Evolutionary conservation across 805 yeast genomes (phyloP).

Genomic region (Clavispora asparagi): DNA sequence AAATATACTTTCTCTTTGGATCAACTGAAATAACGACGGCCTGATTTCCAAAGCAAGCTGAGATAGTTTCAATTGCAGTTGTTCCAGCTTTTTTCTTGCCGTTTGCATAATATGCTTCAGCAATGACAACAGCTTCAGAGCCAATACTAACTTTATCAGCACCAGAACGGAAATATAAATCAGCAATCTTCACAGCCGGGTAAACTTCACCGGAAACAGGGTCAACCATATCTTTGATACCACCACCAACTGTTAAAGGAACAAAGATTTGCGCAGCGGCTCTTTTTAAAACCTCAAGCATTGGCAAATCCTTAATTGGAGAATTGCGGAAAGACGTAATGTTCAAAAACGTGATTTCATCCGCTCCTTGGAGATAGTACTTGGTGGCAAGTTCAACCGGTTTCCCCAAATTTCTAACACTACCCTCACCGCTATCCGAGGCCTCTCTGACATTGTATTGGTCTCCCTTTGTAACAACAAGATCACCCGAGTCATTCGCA

Average conservation of each 20-base stretch:
- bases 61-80: slow-evolving; percentile 90
- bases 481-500: slow-evolving; percentile 87
- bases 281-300: slow-evolving; percentile 78
- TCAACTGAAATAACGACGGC: slow-evolving; percentile 99
- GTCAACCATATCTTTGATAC: slow-evolving; percentile 85
- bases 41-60: slow-evolving; percentile 88
- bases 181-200: slow-evolving; percentile 88
- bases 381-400: slow-evolving; percentile 92
- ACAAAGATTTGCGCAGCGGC: slow-evolving; percentile 92
- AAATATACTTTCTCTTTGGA: slow-evolving; percentile 83
- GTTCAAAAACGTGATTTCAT: slow-evolving; percentile 90
- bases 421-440: slow-evolving; percentile 36
- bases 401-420: slow-evolving; percentile 90
- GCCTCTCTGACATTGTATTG: slow-evolving; percentile 93
- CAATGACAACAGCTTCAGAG: slow-evolving; percentile 92
- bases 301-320: slow-evolving; percentile 89
- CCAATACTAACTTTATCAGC: slow-evolving; percentile 98
- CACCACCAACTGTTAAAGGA: slow-evolving; percentile 98
- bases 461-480: slow-evolving; percentile 98
- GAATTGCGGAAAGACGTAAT: slow-evolving; percentile 95
- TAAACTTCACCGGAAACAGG: slow-evolving; percentile 68
- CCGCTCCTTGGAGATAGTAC: slow-evolving; percentile 93
- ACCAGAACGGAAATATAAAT: slow-evolving; percentile 88
- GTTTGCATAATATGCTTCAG: slow-evolving; percentile 67
- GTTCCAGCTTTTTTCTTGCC: slow-evolving; percentile 60